Evolutionary conservation across 2,329 filamentous ascomycete species (phyloP).

Genomic region (Arthroderma uncinatum): DNA sequence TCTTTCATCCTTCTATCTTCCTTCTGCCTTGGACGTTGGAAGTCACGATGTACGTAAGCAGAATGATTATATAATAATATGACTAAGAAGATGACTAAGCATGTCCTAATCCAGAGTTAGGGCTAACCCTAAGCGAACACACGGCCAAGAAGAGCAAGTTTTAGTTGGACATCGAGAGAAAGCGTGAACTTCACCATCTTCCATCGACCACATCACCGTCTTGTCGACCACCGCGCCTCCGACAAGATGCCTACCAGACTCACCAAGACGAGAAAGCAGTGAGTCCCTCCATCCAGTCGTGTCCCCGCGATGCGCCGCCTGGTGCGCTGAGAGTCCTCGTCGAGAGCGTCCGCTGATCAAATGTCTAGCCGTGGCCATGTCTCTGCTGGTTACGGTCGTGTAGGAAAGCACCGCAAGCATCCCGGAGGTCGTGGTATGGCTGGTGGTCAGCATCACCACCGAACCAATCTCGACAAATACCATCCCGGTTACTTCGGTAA

Average conservation of each 20-base stretch:
- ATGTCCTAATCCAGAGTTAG: neutral
- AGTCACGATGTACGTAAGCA: too few species aligned
- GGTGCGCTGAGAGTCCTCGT: neutral
- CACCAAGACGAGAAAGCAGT: conserved; percentile 41
- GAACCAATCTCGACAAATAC: conserved; percentile 87
- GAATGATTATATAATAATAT: too few species aligned
- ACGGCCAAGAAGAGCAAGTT: conserved; percentile 13
- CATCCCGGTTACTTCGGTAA: conserved; percentile 99
- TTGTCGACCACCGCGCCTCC: conserved; percentile 33
- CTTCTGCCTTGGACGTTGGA: neutral
- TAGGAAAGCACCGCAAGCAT: conserved; percentile 97
- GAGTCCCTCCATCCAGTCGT: conserved; percentile 24
- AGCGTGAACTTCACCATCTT: conserved; percentile 29
- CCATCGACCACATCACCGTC: conserved; percentile 15
- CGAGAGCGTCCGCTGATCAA: neutral
- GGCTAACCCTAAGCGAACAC: conserved; percentile 14
- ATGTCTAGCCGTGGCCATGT: conserved; percentile 79
- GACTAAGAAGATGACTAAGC: neutral
- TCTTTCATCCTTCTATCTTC: neutral
- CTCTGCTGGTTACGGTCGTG: conserved; percentile 92
- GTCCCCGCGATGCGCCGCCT: neutral
- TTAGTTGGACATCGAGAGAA: conserved; percentile 18
- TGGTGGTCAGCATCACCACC: conserved; percentile 98
- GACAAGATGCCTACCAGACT: conserved; percentile 44
- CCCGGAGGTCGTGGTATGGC: conserved; percentile 73